Percentiles rank a stretch among this genome's conserved stretches.
Evolutionary conservation across 371 early-diverging fungal species (phyloP).

Genomic region (Apophysomyces ossiformis): DNA sequence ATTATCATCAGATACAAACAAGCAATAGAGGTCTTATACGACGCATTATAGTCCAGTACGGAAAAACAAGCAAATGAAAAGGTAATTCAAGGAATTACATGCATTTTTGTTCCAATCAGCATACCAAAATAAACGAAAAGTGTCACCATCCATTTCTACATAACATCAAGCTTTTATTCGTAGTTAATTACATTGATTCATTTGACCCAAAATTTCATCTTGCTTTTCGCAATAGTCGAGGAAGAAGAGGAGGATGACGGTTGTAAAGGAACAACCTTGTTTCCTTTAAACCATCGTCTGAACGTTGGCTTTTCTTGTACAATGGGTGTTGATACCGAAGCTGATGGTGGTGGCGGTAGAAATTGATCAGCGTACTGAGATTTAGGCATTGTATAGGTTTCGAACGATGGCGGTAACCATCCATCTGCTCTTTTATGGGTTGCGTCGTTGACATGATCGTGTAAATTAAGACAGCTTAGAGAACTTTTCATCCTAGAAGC

Average conservation of each 20-base stretch:
- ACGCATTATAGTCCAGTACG: background rate
- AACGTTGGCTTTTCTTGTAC: constrained; percentile 13
- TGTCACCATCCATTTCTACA: too few species aligned
- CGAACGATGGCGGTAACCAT: constrained; percentile 20
- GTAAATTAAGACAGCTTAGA: constrained; percentile 18
- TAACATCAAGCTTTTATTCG: too few species aligned
- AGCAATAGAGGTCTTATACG: constrained; percentile 6
- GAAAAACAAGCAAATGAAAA: too few species aligned
- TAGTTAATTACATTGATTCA: background rate
- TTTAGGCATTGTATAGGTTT: background rate
- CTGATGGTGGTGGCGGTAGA: background rate
- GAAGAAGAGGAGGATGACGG: background rate
- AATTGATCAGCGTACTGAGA: constrained; percentile 9
- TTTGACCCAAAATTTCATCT: background rate
- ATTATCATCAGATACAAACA: background rate
- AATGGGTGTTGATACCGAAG: background rate
- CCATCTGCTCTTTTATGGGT: constrained; percentile 28
- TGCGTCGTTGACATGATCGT: background rate
- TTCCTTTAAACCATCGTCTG: constrained; percentile 22
- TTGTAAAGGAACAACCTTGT: constrained; percentile 18
- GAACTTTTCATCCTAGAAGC: constrained; percentile 13
- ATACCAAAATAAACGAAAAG: too few species aligned
- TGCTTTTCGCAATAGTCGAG: background rate
- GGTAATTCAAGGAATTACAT: too few species aligned
- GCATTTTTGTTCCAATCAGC: too few species aligned